These are phyloP conservation scores for Elsinoe ampelina DNA, from an alignment of 2,329 filamentous ascomycete genomes.

Conservation along the genomic window DNA sequence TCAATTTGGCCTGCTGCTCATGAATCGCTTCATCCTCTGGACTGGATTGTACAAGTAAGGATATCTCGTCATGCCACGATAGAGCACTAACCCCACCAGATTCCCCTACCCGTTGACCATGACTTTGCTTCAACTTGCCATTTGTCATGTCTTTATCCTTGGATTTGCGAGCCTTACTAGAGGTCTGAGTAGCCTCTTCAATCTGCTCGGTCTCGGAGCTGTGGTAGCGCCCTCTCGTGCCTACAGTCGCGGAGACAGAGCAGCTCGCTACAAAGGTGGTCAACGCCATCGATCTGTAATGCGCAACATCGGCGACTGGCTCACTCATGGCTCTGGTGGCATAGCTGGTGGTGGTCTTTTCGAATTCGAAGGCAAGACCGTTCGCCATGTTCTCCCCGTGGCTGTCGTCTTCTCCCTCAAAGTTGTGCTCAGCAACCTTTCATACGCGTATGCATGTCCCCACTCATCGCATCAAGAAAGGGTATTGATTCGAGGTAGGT, in stretches of 20 bases:
- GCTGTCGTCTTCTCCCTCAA: constrained; percentile 43
- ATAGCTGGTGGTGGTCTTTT: constrained; percentile 47
- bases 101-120: constrained; percentile 45
- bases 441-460: constrained; percentile 37
- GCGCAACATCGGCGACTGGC: constrained; percentile 25
- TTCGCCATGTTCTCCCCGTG: constrained; percentile 39
- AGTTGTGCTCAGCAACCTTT: constrained; percentile 45
- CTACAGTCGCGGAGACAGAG: constrained; percentile 11
- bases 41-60: constrained; percentile 23
- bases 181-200: constrained; percentile 34
- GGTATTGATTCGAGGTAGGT: constrained; percentile 26
- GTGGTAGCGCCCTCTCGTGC: constrained; percentile 35
- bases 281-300: constrained; percentile 17
- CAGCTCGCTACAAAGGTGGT: constrained; percentile 20
- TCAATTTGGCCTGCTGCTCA: constrained; percentile 38
- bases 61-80: too few relatives aligned
- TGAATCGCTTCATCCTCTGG: constrained; percentile 44
- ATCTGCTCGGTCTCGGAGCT: constrained; percentile 35
- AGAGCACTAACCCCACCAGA: constrained; percentile 23
- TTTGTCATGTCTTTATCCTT: constrained; percentile 41
- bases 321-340: constrained; percentile 36
- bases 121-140: constrained; percentile 42
- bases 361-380: constrained; percentile 42
- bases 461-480: background rate
- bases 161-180: constrained; percentile 41